Percentiles rank a stretch among this genome's conserved stretches.
Conservation (phyloP, 2,329 filamentous ascomycete genomes). For the Alternaria angustiovoidea region DNA sequence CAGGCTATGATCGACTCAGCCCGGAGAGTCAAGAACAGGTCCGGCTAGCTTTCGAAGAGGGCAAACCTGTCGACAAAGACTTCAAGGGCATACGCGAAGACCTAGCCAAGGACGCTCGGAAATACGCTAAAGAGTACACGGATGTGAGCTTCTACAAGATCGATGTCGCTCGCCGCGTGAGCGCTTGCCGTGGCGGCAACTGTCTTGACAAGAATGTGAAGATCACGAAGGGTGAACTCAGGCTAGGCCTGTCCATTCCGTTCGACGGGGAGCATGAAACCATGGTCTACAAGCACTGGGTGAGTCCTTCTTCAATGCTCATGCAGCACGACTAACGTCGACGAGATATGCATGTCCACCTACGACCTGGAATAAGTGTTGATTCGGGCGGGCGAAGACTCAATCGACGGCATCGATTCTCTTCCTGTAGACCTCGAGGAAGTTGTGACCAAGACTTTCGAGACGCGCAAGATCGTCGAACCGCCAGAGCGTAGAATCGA, state of each 20-base stretch:
- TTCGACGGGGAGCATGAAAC: conserved; percentile 58
- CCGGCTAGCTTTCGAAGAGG: conserved; percentile 71
- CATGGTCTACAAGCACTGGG: conserved; percentile 85
- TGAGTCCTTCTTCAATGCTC: not conserved
- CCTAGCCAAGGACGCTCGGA: conserved; percentile 22
- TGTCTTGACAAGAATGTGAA: conserved; percentile 75
- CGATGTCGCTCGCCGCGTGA: conserved; percentile 44
- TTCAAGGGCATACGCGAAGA: conserved; percentile 77
- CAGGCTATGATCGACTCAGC: conserved; percentile 79
- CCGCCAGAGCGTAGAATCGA: conserved; percentile 21
- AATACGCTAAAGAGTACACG: conserved; percentile 17
- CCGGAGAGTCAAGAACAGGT: conserved; percentile 76
- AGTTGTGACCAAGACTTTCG: conserved; percentile 74
- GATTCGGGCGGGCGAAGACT: conserved; percentile 62
- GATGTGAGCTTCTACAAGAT: conserved; percentile 28
- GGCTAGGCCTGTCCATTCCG: conserved; percentile 66
- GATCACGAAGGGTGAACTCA: conserved; percentile 80
- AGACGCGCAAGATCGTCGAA: conserved; percentile 78
- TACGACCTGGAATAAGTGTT: conserved; percentile 70
- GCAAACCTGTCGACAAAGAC: conserved; percentile 80
- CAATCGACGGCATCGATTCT: conserved; percentile 79
- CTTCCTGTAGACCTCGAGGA: conserved; percentile 70
- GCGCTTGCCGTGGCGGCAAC: conserved; percentile 73
- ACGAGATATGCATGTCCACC: conserved; percentile 76
- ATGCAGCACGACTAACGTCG: not conserved